Conservation (phyloP, 169 alveolate genomes). For the Plasmodium adleri region DNA sequence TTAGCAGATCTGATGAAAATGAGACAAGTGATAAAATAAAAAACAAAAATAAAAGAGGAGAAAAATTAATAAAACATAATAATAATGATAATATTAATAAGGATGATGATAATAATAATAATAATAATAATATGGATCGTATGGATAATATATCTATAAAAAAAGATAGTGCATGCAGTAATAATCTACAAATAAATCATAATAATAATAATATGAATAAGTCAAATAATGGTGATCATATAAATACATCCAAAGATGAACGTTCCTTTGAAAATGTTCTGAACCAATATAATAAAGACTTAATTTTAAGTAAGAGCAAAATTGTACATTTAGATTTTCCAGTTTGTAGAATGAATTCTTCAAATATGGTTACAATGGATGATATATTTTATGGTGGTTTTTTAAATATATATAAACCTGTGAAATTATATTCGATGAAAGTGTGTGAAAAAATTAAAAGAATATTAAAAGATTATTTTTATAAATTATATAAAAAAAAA, state of each 20-base stretch:
- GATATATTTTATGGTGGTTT: slow-evolving; percentile 70
- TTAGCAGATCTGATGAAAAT: too few relatives aligned
- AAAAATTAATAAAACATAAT: too few relatives aligned
- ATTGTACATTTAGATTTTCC: slow-evolving; percentile 5
- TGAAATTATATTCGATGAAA: slow-evolving; percentile 35
- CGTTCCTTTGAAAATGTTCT: neutral
- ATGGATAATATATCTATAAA: neutral
- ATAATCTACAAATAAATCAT: too few relatives aligned
- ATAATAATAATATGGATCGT: neutral
- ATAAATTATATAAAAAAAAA: slow-evolving; percentile 1
- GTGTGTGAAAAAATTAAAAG: slow-evolving; percentile 46
- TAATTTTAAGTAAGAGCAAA: slow-evolving; percentile 13
- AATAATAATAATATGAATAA: too few relatives aligned
- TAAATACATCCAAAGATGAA: neutral
- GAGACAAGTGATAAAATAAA: too few relatives aligned
- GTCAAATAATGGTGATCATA: too few relatives aligned
- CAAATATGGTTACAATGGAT: slow-evolving; percentile 41
- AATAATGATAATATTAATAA: too few relatives aligned
- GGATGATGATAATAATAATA: too few relatives aligned
- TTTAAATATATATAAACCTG: slow-evolving; percentile 63
- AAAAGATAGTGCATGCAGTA: too few relatives aligned
- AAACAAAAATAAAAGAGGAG: too few relatives aligned
- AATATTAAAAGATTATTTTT: slow-evolving; percentile 18
- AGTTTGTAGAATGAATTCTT: neutral
- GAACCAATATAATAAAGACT: neutral